Evolutionary conservation across 768 basidiomycete species (phyloP).

Genomic region (Leccinum arenicola): DNA sequence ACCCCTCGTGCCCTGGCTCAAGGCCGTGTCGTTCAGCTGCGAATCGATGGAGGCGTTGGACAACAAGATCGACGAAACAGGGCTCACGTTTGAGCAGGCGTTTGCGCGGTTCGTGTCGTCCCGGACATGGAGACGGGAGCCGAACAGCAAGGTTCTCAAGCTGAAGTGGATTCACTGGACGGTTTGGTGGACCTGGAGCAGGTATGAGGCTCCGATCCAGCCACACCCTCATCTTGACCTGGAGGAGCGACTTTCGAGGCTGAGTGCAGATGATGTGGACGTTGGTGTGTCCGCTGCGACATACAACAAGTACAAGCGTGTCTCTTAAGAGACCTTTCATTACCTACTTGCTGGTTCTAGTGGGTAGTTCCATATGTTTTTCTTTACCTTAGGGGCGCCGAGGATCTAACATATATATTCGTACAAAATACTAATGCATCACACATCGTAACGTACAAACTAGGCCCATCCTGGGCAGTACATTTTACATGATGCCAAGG

Average conservation of each 20-base stretch:
- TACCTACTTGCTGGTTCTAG: conserved; percentile 13
- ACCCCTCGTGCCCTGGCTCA: conserved; percentile 29
- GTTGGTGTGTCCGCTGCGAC: conserved; percentile 29
- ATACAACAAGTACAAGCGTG: conserved; percentile 33
- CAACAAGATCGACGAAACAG: conserved; percentile 17
- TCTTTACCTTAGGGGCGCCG: background rate
- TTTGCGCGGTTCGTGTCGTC: conserved; percentile 24
- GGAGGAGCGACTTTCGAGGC: conserved; percentile 19
- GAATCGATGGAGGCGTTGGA: conserved; percentile 27
- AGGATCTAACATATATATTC: conserved; percentile 10
- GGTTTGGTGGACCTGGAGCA: conserved; percentile 30
- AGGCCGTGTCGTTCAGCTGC: conserved; percentile 30
- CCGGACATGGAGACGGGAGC: conserved; percentile 25
- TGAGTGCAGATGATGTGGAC: conserved; percentile 28
- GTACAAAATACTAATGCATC: conserved; percentile 22
- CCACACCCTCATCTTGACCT: conserved; percentile 22
- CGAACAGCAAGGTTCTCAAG: conserved; percentile 24
- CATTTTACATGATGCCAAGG: conserved; percentile 6
- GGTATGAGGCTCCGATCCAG: conserved; percentile 20
- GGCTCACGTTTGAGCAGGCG: conserved; percentile 28
- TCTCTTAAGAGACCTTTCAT: conserved; percentile 16
- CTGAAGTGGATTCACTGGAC: conserved; percentile 33
- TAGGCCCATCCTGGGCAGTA: background rate
- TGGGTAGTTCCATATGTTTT: background rate
- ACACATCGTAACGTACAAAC: conserved; percentile 12